Percentiles rank a stretch among this genome's conserved stretches.
Evolutionary conservation across 1,284 basidiomycete genomes (phyloP).

Genomic region (Ceratobasidium sp.): DNA sequence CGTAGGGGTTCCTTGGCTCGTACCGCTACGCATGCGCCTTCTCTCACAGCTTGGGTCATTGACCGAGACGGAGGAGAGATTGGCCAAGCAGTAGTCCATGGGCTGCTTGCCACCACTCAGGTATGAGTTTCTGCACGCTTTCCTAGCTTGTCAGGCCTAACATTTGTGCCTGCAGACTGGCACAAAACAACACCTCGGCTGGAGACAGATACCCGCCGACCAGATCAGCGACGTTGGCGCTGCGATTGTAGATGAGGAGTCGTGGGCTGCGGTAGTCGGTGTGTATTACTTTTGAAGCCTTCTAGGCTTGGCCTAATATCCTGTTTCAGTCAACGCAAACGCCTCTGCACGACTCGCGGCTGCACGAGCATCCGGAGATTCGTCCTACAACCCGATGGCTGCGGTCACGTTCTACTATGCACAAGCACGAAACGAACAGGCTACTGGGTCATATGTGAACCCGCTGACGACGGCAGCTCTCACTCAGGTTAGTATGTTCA

Average conservation of each 20-base stretch:
- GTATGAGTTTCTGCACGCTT: neutral
- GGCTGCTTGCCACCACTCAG: slow-evolving; percentile 53
- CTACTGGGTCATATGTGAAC: slow-evolving; percentile 56
- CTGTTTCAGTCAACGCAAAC: slow-evolving; percentile 54
- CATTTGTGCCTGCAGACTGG: slow-evolving; percentile 49
- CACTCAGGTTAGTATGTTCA: slow-evolving; percentile 47
- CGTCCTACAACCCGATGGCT: slow-evolving; percentile 55
- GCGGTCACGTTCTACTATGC: slow-evolving; percentile 57
- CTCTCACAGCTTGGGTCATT: slow-evolving; percentile 61
- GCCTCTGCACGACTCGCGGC: slow-evolving; percentile 53
- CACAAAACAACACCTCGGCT: slow-evolving; percentile 54
- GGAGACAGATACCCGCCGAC: slow-evolving; percentile 53
- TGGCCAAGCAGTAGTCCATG: slow-evolving; percentile 56
- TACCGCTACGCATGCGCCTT: slow-evolving; percentile 19
- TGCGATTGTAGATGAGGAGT: slow-evolving; percentile 55
- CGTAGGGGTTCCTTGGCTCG: slow-evolving; percentile 48
- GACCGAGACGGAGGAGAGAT: slow-evolving; percentile 62
- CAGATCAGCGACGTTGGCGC: slow-evolving; percentile 53
- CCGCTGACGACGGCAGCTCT: slow-evolving; percentile 53
- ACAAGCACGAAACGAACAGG: slow-evolving; percentile 49
- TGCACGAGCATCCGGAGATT: slow-evolving; percentile 56
- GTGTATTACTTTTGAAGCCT: slow-evolving; percentile 43
- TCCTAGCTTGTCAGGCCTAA: neutral
- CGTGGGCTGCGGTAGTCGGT: slow-evolving; percentile 59
- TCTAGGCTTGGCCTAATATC: neutral